Conservation (phyloP, 768 basidiomycete genomes). For the Pleurotus cornucopiae region DNA sequence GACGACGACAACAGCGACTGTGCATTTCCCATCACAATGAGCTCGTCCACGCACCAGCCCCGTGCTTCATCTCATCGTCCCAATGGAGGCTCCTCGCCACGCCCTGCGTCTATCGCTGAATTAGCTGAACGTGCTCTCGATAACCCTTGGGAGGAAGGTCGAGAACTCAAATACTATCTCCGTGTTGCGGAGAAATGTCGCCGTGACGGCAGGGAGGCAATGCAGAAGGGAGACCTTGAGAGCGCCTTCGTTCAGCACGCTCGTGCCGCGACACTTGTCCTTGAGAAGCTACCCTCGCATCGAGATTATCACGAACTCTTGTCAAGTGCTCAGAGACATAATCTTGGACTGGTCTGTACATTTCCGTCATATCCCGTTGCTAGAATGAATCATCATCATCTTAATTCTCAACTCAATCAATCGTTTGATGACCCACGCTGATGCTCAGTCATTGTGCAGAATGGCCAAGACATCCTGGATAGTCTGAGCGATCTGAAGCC, state of each 20-base stretch:
- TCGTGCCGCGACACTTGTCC: slow-evolving; percentile 70
- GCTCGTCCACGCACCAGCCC: not conserved
- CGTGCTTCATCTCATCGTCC: not conserved
- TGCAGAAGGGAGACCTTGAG: slow-evolving; percentile 55
- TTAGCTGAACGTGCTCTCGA: slow-evolving; percentile 59
- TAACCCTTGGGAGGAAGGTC: slow-evolving; percentile 51
- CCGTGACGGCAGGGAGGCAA: slow-evolving; percentile 44
- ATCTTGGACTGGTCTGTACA: slow-evolving; percentile 63
- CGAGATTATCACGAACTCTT: slow-evolving; percentile 57
- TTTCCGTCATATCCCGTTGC: slow-evolving; percentile 6
- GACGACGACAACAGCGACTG: not conserved
- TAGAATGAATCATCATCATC: not conserved
- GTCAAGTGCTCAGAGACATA: slow-evolving; percentile 54
- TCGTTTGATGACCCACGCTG: slow-evolving; percentile 10
- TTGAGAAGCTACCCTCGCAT: slow-evolving; percentile 76
- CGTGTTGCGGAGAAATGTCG: slow-evolving; percentile 61
- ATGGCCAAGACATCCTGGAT: slow-evolving; percentile 71
- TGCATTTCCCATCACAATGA: slow-evolving; percentile 1
- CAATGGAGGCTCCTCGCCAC: slow-evolving; percentile 13
- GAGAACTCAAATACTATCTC: slow-evolving; percentile 63
- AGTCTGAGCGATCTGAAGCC: slow-evolving; percentile 64
- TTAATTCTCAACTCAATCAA: slow-evolving; percentile 3
- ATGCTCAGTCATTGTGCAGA: slow-evolving; percentile 33
- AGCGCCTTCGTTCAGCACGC: slow-evolving; percentile 71
- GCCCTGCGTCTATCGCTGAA: slow-evolving; percentile 61